Evolutionary conservation across 2,329 filamentous ascomycete species (phyloP), one percentile per base, ranked within the genome.

Genomic region (Fusarium ambrosium): DNA sequence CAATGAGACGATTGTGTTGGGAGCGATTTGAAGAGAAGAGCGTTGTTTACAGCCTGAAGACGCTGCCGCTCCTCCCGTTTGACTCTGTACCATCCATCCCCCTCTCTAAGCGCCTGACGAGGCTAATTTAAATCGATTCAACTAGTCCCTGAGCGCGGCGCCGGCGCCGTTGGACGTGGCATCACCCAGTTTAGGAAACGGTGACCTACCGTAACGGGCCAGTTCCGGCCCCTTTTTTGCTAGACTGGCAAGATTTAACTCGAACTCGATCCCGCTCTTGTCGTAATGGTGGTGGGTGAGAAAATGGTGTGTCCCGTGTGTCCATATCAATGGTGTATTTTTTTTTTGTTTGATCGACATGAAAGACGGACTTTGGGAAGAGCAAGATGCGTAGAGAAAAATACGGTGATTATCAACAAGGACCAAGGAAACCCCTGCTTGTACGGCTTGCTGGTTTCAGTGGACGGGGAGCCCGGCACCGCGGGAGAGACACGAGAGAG

Each of bases 211-310:
- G 48, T 36, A 73, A 75, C 58, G 66, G 73, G 69, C 70, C 73
- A 75, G 67, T 75, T 75, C 72, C 72, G 72, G 73, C 70, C 72
- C 72, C 70, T 75, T 73, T 75, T 43, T 64, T 24, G 55, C 45
- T 62, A 64, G 43, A 11, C 66, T 64, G 37, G 18, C 51, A 27
- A 27, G 24, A 61, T 74, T 43, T 62, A 34, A 64, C 41, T 65
- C 56, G 64, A 65, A 24, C 51, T 32, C 62, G 69, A 68, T 67
- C 68, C 68, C 69, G 36, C 53, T 48, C 22, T 48, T 48, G 22
- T 45, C 24, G 53, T 22, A 41, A 39, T 70, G 66, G 70, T 71
- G 72, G 71, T 71, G 24, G 71, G 71, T 73, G 67, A 68, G 66
- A 71, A 73, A 70, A 29, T 45, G 20, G 32, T 9, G 29, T 20